Evolutionary conservation across 257 asterid genomes (phyloP).

Genomic region (Phtheirospermum japonicum): DNA sequence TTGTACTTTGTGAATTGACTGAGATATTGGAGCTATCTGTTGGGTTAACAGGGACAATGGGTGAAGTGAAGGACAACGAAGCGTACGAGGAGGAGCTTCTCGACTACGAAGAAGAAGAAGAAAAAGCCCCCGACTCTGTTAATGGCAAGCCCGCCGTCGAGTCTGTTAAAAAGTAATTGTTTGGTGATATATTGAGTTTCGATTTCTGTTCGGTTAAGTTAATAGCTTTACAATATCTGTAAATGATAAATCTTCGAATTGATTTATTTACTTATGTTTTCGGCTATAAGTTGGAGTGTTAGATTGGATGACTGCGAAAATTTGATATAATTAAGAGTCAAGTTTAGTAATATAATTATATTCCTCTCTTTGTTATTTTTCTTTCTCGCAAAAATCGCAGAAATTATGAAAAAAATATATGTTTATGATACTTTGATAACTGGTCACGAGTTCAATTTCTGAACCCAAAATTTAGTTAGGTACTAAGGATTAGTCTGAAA

Average conservation of each 20-base stretch:
- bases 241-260: neutral
- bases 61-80: conserved; percentile 59
- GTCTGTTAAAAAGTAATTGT: conserved; percentile 34
- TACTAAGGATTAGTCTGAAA: neutral
- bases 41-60: conserved; percentile 35
- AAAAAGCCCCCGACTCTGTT: conserved; percentile 60
- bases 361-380: neutral
- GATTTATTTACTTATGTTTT: too few relatives aligned
- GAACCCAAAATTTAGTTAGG: too few relatives aligned
- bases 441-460: too few relatives aligned
- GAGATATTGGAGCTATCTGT: conserved; percentile 20
- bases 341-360: neutral
- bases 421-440: too few relatives aligned
- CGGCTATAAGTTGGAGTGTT: too few relatives aligned
- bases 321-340: too few relatives aligned
- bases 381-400: neutral
- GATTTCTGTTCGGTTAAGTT: neutral
- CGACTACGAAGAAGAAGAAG: conserved; percentile 95
- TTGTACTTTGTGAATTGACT: conserved; percentile 12
- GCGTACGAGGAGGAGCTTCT: conserved; percentile 91
- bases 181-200: conserved; percentile 13
- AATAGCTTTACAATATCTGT: neutral
- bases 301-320: too few relatives aligned
- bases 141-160: conserved; percentile 37
- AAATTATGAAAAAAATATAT: neutral